Conservation (phyloP, 768 basidiomycete genomes). For the Suillus sp. region DNA sequence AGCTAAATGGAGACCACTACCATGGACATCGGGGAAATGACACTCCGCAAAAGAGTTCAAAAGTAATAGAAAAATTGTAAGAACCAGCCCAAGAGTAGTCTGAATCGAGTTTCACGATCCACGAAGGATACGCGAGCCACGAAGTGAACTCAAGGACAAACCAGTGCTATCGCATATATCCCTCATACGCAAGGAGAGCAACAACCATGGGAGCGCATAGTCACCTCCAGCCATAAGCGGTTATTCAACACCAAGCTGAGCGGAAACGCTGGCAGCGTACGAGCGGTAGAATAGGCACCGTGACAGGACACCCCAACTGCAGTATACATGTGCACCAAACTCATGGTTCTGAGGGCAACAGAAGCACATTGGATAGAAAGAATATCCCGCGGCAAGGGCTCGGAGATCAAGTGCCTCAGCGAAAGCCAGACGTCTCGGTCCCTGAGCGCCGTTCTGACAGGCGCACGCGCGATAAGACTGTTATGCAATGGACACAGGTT, state of each 20-base stretch:
- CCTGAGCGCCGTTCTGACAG: background rate
- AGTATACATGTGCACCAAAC: background rate
- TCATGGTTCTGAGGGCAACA: background rate
- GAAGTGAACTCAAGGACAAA: slow-evolving; percentile 34
- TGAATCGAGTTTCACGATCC: slow-evolving; percentile 35
- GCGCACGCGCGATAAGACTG: slow-evolving; percentile 14
- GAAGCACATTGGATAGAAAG: background rate
- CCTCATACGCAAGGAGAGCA: slow-evolving; percentile 23
- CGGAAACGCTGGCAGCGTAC: background rate
- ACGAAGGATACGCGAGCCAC: slow-evolving; percentile 22
- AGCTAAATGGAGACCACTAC: background rate
- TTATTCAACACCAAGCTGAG: too few relatives aligned
- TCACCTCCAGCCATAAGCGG: background rate
- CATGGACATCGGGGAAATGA: slow-evolving; percentile 13
- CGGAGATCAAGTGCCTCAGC: background rate
- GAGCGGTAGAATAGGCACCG: background rate
- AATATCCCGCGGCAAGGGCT: background rate
- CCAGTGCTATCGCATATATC: slow-evolving; percentile 5
- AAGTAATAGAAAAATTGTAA: slow-evolving; percentile 11
- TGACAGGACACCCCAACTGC: background rate
- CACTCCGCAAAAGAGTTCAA: slow-evolving; percentile 13
- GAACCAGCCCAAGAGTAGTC: slow-evolving; percentile 27
- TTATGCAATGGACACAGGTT: slow-evolving; percentile 12
- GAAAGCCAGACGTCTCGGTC: background rate
- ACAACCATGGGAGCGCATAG: background rate